Percentiles rank a stretch among this genome's conserved stretches.
Evolutionary conservation across 2,329 filamentous ascomycete genomes (phyloP).

Genomic region (Sporothrix pallida): DNA sequence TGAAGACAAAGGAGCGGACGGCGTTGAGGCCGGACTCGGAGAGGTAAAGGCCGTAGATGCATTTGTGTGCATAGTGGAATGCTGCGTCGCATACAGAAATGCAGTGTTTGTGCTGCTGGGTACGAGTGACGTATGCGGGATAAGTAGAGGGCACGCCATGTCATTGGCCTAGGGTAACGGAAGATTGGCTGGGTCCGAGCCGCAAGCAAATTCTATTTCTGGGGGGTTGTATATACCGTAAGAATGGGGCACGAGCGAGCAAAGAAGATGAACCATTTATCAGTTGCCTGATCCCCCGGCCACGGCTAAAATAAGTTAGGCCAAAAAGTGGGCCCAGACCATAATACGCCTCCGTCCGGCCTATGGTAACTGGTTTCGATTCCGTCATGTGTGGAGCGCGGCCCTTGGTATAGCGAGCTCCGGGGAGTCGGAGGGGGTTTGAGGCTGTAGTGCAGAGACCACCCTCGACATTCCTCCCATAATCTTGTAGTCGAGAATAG

Average conservation of each 20-base stretch:
- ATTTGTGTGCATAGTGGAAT: constrained; percentile 2
- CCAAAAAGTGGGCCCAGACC: constrained; percentile 5
- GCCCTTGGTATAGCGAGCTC: background rate
- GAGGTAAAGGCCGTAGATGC: background rate
- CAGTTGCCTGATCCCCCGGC: constrained; percentile 15
- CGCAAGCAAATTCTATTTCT: constrained; percentile 7
- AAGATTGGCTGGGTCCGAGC: constrained; percentile 10
- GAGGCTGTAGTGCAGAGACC: too few relatives aligned
- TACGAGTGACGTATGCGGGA: background rate
- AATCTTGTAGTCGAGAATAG: background rate
- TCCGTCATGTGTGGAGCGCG: background rate
- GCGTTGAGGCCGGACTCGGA: constrained; percentile 2
- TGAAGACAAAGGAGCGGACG: constrained; percentile 5
- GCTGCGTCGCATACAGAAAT: background rate
- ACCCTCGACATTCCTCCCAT: background rate
- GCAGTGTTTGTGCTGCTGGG: constrained; percentile 3
- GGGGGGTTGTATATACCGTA: background rate
- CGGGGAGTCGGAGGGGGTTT: background rate
- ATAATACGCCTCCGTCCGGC: constrained; percentile 5
- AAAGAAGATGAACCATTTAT: constrained; percentile 11
- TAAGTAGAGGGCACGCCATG: constrained; percentile 3
- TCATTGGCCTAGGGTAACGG: background rate
- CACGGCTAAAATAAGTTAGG: constrained; percentile 8
- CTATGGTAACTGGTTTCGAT: background rate
- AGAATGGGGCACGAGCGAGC: background rate